Base-by-base conservation (phyloP, 257 asterid species). In the Linderniella brevidens region DNA sequence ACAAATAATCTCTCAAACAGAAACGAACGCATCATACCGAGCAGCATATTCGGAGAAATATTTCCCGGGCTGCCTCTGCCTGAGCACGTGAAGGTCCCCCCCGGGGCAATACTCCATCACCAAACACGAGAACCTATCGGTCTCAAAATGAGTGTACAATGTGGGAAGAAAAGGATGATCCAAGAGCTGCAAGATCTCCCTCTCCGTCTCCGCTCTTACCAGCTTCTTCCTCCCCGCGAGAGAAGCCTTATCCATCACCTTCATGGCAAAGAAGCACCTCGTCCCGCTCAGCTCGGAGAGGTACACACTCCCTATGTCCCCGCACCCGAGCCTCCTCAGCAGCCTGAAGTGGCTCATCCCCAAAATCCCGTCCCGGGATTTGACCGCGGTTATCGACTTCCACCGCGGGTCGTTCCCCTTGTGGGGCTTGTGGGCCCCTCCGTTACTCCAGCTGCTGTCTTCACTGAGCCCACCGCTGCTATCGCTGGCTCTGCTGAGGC, bases 91-190 rank as follows among this genome's bases (percentile, higher is more conserved):
- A 53, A 74, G 61, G 51, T 74, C 78, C 38, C 82, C 82, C 15
- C 82, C 78, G 1, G 78, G 82, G 51, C 78, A 74, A 59, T 74
- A 74, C 49, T 70, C 78, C 78, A 67, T 74, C 49, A 70, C 75
- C 62, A 74, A 56, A 63, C 78, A 70, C 9, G 70, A 70, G 52
- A 74, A 74, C 49, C 69, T 64, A 39, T 74, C 75, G 0, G 78
- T 74, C 63, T 74, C 82, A 57, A 74, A 74, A 56, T 70, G 68
- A 44, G 82, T 54, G 57, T 70, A 74, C 54, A 74, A 25, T 4
- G 76, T 74, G 1, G 82, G 82, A 63, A 74, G 62, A 68, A 74
- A 74, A 4, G 82, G 79, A 54, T 74, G 78, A 50, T 74, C 82
- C 39, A 74, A 56, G 54, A 74, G 72, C 73, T 74, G 82, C 61